Percentiles rank a stretch among this genome's conserved stretches.
These are phyloP conservation scores for Pleoardoris graminearum DNA, from an alignment of 2,329 filamentous ascomycete species.

Conservation along the genomic window DNA sequence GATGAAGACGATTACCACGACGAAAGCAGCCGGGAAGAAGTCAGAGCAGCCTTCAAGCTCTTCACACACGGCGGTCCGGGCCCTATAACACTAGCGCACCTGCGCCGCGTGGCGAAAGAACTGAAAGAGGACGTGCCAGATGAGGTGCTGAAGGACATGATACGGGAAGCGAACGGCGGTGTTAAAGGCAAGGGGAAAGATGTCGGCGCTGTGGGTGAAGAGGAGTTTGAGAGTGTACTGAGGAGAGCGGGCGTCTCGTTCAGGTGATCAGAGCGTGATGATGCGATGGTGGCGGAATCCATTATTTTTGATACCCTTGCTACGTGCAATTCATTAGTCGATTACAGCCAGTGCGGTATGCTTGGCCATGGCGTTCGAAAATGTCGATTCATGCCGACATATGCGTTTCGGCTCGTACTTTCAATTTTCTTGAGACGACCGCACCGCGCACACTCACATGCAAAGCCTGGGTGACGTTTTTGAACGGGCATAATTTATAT, in stretches of 20 bases:
- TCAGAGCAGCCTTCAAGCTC: constrained; percentile 78
- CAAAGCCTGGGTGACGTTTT: too few species aligned
- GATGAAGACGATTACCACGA: constrained; percentile 44
- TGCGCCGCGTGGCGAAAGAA: constrained; percentile 76
- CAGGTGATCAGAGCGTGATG: constrained; percentile 55
- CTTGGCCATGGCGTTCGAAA: too few species aligned
- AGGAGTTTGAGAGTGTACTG: constrained; percentile 89
- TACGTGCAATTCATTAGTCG: neutral
- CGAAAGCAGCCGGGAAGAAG: constrained; percentile 60
- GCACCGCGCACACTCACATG: too few species aligned
- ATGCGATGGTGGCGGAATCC: neutral
- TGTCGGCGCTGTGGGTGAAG: constrained; percentile 67
- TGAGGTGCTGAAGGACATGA: constrained; percentile 87
- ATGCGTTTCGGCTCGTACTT: too few species aligned
- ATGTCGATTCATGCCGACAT: too few species aligned
- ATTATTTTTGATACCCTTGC: constrained; percentile 4
- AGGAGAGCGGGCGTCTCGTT: constrained; percentile 75
- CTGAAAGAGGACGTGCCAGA: constrained; percentile 85
- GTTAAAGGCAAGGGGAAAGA: constrained; percentile 59
- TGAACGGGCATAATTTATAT: too few species aligned
- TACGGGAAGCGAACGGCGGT: constrained; percentile 88
- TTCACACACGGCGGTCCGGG: constrained; percentile 66
- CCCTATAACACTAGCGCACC: constrained; percentile 77
- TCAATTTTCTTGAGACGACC: too few species aligned
- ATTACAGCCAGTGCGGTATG: too few species aligned